Base-by-base conservation (phyloP, 2,329 filamentous ascomycete species). In the Helotiales sp. region DNA sequence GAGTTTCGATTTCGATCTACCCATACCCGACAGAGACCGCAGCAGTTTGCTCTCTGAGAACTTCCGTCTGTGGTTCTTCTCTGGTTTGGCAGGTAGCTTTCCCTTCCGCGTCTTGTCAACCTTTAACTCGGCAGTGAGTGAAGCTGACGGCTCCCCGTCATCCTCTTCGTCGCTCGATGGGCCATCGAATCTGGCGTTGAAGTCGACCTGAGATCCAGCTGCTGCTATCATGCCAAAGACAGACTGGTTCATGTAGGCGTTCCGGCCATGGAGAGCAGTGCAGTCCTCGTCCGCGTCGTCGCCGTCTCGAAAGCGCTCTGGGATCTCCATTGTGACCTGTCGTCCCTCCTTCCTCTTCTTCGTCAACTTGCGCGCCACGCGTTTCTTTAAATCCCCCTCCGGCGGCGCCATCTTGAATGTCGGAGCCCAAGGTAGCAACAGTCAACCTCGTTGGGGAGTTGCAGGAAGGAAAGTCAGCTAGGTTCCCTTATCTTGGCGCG, bases 141-240 rank as follows among this genome's bases (percentile, higher is more conserved):
- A 59, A 17, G 73, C 66, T 20, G 72, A 66, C 8, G 72, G 67
- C 26, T 71, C 69, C 17, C 59, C 66, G 4, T 75, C 75, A 47
- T 78, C 75, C 43, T 78, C 76, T 71, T 93, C 93, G 73, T 95
- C 93, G 73, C 92, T 96, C 47, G 91, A 93, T 71, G 91, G 84
- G 59, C 82, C 91, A 75, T 93, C 91, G 78, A 96, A 95, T 43
- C 91, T 87, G 67, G 91, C 86, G 78, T 92, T 90, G 76, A 96
- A 93, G 79, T 96, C 91, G 61, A 91, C 89, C 67, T 88, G 89
- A 32, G 93, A 94, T 6, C 93, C 93, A 43, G 93, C 93, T 17
- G 93, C 93, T 6, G 94, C 92, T 72, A 98, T 94, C 80, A 98
- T 87, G 63, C 93, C 93, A 78, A 97, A 97, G 64, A 98, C 90